Percentiles rank a stretch among this genome's conserved stretches.
Evolutionary conservation across 2,329 filamentous ascomycete species (phyloP).

Genomic region (Ophiostoma novo-ulmi): DNA sequence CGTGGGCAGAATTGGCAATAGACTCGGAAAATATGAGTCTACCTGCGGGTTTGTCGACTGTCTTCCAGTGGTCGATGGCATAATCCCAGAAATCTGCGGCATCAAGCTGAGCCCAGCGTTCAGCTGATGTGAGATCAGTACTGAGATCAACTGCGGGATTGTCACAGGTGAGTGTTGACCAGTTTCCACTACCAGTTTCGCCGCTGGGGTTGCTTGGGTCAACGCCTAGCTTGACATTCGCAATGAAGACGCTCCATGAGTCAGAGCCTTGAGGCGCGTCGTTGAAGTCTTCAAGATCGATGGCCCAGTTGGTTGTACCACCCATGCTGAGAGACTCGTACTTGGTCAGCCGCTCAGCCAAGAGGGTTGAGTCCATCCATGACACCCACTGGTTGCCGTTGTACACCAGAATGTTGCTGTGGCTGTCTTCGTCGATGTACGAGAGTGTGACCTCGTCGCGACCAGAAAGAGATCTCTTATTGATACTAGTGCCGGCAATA

Average conservation of each 20-base stretch:
- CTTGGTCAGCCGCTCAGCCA: constrained; percentile 15
- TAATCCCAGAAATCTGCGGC: constrained; percentile 32
- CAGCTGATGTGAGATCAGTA: constrained; percentile 15
- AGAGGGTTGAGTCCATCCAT: constrained; percentile 25
- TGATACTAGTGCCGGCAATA: neutral
- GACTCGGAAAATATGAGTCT: neutral
- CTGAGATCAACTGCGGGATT: constrained; percentile 18
- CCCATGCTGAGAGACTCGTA: neutral
- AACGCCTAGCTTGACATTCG: neutral
- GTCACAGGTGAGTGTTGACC: constrained; percentile 30
- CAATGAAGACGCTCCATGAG: neutral
- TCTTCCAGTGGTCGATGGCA: constrained; percentile 9
- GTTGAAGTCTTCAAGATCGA: neutral
- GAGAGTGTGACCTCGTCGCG: neutral
- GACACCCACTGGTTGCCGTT: constrained; percentile 27
- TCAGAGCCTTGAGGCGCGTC: neutral
- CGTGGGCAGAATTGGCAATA: constrained; percentile 2
- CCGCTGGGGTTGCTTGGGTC: neutral
- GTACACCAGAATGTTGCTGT: constrained; percentile 26
- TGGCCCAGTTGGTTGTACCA: neutral
- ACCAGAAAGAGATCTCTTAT: constrained; percentile 5
- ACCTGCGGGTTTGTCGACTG: neutral
- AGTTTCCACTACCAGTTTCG: constrained; percentile 26
- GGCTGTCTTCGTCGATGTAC: constrained; percentile 21
- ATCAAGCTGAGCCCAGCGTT: constrained; percentile 31